Evolutionary conservation across 108 stramenopile species (phyloP).

Genomic region (Ochromonas danica): DNA sequence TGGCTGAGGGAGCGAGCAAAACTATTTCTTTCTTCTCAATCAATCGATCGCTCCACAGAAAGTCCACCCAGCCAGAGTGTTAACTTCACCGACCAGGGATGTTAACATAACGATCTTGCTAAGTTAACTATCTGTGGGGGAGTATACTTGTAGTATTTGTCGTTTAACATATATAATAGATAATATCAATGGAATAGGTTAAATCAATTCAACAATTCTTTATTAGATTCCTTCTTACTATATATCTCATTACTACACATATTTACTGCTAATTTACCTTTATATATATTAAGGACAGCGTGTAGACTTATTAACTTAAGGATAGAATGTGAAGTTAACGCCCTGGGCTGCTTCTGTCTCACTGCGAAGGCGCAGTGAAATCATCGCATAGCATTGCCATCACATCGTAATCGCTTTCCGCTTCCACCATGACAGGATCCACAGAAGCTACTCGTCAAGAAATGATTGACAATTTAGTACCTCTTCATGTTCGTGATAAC

Average conservation of each 20-base stretch:
- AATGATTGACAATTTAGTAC: conserved; percentile 8
- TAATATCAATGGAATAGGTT: neutral
- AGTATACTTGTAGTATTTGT: no score
- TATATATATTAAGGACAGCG: neutral
- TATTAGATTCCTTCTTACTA: neutral
- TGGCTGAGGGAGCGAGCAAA: no score
- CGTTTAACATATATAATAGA: neutral
- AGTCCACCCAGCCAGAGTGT: neutral
- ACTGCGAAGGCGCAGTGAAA: no score
- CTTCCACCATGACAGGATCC: neutral
- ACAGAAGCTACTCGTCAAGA: neutral
- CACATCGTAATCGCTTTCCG: no score
- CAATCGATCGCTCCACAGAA: neutral
- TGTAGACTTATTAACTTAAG: no score
- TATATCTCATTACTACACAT: neutral
- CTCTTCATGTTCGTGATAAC: conserved; percentile 2
- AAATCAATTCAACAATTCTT: neutral
- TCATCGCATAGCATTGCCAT: no score
- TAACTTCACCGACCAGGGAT: neutral
- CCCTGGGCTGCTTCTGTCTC: no score
- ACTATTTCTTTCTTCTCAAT: neutral
- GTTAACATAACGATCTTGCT: neutral
- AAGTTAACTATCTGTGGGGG: no score
- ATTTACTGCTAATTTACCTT: neutral
- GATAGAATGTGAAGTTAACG: no score